Conservation (phyloP, 495 filamentous ascomycete genomes). For the Penicillium parvum region DNA sequence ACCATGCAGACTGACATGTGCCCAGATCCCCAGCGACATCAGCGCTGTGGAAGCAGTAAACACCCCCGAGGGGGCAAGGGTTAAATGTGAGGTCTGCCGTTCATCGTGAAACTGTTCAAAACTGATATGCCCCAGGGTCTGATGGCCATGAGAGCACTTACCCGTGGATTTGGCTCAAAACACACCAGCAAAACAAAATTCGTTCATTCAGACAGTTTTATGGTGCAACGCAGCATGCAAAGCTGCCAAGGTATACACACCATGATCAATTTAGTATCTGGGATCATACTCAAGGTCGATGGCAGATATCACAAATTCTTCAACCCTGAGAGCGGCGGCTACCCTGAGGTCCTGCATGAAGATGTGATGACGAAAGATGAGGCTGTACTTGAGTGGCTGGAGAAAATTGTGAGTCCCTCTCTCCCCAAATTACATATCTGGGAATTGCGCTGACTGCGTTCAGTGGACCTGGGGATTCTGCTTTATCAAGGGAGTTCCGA, state of each 20-base stretch:
- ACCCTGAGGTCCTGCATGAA: slow-evolving; percentile 53
- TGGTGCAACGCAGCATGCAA: too few relatives aligned
- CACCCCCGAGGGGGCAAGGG: slow-evolving; percentile 6
- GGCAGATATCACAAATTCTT: not conserved
- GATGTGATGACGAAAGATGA: slow-evolving; percentile 54
- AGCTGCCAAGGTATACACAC: not conserved
- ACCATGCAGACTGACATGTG: not conserved
- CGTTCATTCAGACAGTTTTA: not conserved
- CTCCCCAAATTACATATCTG: not conserved
- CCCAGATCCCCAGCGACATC: slow-evolving; percentile 52
- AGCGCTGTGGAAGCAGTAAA: slow-evolving; percentile 24
- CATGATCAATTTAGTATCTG: not conserved
- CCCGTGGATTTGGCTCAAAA: slow-evolving; percentile 43
- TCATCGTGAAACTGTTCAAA: not conserved
- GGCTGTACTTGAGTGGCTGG: slow-evolving; percentile 53
- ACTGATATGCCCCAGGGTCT: slow-evolving; percentile 31
- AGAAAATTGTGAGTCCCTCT: slow-evolving; percentile 50
- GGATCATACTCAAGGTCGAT: not conserved
- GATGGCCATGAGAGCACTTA: slow-evolving; percentile 56
- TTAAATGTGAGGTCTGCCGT: slow-evolving; percentile 25
- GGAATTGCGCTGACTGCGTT: slow-evolving; percentile 7
- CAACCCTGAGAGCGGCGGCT: slow-evolving; percentile 11
- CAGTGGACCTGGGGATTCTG: slow-evolving; percentile 62
- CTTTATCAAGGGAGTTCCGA: slow-evolving; percentile 64
- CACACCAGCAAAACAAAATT: slow-evolving; percentile 14